A percentile compares a stretch with the other conserved stretches of the same genome.
phyloP scores from a whole-genome alignment of 148 eudicot genomes.

The Rhododendron henanense region DNA sequence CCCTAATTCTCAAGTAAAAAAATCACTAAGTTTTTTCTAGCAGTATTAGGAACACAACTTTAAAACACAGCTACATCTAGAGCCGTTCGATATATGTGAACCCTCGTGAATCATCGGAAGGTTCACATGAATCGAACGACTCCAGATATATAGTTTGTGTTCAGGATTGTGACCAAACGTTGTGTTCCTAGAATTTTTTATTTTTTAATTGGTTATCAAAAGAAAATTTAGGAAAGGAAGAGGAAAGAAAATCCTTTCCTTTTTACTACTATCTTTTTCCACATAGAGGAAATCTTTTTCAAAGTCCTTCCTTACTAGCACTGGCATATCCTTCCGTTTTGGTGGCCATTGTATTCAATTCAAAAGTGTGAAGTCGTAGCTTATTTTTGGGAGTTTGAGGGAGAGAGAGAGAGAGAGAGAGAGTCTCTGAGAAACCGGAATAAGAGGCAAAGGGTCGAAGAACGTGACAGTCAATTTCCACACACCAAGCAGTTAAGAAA shows the following conservation, averaged over 20 bases:
- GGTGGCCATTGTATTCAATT: not conserved
- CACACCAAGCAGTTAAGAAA: slow-evolving; percentile 16
- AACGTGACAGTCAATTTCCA: slow-evolving; percentile 27
- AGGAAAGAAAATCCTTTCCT: not conserved
- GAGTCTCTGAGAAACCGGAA: slow-evolving; percentile 17
- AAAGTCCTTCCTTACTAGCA: not conserved
- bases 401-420: not conserved
- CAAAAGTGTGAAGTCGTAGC: not conserved
- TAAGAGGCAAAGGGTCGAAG: slow-evolving; percentile 23
- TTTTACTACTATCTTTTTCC: not conserved
- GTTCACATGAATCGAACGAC: too few relatives aligned
- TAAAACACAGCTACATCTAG: too few relatives aligned
- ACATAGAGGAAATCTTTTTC: not conserved
- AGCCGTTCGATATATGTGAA: not conserved
- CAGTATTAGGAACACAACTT: too few relatives aligned
- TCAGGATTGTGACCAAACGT: too few relatives aligned
- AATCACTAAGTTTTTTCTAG: not conserved
- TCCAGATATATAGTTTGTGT: not conserved
- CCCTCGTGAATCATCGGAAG: too few relatives aligned
- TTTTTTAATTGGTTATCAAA: too few relatives aligned
- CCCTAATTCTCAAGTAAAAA: not conserved
- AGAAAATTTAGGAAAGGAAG: not conserved
- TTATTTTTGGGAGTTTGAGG: not conserved
- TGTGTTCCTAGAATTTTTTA: not conserved
- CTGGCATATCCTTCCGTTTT: not conserved